phyloP scores from a whole-genome alignment of 164 flowering plant genomes.

The Vitis labrusca region DNA sequence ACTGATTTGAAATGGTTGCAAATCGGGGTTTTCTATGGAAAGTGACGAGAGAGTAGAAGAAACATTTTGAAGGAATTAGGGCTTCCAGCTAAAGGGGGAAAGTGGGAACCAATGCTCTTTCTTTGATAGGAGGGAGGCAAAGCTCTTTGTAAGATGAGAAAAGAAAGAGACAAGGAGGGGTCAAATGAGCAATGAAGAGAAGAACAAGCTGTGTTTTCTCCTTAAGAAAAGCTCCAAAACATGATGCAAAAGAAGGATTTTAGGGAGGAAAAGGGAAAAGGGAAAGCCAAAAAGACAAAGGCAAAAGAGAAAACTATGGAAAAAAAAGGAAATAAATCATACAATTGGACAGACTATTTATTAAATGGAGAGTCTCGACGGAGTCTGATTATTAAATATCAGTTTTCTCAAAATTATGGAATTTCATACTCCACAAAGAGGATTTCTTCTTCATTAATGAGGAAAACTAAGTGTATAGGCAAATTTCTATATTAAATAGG shows the following conservation, averaged over 20 bases:
- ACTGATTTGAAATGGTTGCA: background rate
- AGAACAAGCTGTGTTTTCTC: background rate
- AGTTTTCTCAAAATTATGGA: background rate
- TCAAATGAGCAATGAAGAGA: background rate
- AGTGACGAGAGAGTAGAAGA: background rate
- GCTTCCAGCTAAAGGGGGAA: background rate
- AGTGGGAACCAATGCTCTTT: background rate
- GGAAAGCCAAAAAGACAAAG: background rate
- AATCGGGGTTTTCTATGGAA: background rate
- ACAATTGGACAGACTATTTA: background rate
- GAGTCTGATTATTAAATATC: background rate
- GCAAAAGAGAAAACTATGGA: background rate
- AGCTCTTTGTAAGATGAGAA: background rate
- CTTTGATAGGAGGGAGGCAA: background rate
- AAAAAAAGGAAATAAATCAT: background rate
- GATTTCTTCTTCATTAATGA: conserved; percentile 11
- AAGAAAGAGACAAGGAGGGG: background rate
- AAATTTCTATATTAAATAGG: background rate
- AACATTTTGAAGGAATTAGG: background rate
- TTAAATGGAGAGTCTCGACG: background rate
- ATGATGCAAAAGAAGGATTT: background rate
- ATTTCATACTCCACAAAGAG: background rate
- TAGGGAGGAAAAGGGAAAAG: background rate
- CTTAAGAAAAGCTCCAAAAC: conserved; percentile 1
- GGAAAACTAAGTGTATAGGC: background rate